These are phyloP conservation scores for Lactarius pseudohatsudake DNA, from an alignment of 768 basidiomycete genomes.

Conservation along the genomic window DNA sequence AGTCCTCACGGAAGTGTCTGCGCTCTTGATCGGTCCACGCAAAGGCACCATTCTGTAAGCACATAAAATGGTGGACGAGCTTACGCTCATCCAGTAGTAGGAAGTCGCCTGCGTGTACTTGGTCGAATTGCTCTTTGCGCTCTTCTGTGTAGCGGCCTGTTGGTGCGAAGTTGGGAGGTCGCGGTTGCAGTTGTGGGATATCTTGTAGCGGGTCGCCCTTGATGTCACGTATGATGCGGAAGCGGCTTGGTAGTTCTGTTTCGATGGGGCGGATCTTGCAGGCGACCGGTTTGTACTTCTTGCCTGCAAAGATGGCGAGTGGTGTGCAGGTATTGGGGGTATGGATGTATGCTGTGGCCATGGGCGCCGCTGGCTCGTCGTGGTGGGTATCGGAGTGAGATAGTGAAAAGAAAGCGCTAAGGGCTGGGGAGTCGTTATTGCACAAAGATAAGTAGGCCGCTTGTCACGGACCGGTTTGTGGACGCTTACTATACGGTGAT, in stretches of 20 bases:
- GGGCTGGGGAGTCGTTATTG: too few relatives aligned
- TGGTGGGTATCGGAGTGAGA: too few relatives aligned
- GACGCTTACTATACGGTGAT: too few relatives aligned
- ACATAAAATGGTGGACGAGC: not conserved
- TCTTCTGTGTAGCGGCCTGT: too few relatives aligned
- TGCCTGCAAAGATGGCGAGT: not conserved
- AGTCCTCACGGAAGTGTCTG: not conserved
- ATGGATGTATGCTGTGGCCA: too few relatives aligned
- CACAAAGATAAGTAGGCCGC: too few relatives aligned
- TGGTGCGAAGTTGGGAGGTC: too few relatives aligned
- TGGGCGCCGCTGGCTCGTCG: too few relatives aligned
- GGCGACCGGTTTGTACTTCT: slow-evolving; percentile 38
- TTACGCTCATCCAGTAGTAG: not conserved
- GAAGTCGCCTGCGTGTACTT: not conserved
- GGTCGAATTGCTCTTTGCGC: not conserved
- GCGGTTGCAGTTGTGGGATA: slow-evolving; percentile 29
- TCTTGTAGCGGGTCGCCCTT: slow-evolving; percentile 33
- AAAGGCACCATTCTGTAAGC: not conserved
- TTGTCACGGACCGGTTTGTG: too few relatives aligned
- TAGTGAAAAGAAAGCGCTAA: too few relatives aligned
- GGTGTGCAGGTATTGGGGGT: too few relatives aligned
- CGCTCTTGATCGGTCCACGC: not conserved
- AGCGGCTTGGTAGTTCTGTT: slow-evolving; percentile 31
- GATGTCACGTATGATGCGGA: slow-evolving; percentile 34
- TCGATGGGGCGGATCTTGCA: slow-evolving; percentile 34